phyloP scores from a whole-genome alignment of 2,329 filamentous ascomycete species.

The Scedosporium boydii region DNA sequence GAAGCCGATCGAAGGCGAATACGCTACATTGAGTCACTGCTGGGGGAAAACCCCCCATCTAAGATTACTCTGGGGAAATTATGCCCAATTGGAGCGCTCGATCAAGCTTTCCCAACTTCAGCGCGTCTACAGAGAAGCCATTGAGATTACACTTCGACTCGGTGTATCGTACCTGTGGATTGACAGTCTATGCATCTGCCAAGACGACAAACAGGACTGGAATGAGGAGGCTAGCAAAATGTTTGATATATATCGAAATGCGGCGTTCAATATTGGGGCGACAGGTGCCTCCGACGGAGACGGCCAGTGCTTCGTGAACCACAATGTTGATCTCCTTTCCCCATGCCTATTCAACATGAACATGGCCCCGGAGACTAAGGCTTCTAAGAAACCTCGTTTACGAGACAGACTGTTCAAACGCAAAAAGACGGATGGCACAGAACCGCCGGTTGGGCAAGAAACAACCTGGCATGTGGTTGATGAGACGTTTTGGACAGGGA shows the following conservation, averaged over 20 bases:
- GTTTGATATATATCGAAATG: neutral
- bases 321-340: neutral
- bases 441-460: neutral
- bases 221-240: neutral
- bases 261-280: neutral
- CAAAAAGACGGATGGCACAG: neutral
- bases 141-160: neutral
- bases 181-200: neutral
- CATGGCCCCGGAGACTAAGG: no score
- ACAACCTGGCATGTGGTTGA: neutral
- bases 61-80: neutral
- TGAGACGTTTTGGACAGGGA: neutral
- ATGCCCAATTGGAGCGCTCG: neutral
- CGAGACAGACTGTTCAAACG: no score
- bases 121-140: neutral
- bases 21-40: neutral
- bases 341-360: neutral
- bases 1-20: neutral
- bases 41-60: neutral
- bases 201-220: neutral
- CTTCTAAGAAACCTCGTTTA: no score
- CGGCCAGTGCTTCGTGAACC: neutral
- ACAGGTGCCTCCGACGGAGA: neutral
- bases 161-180: neutral
- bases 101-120: neutral